Evolutionary conservation across 306 rosid genomes (phyloP).

Genomic region (Psophocarpus tetragonolobus): DNA sequence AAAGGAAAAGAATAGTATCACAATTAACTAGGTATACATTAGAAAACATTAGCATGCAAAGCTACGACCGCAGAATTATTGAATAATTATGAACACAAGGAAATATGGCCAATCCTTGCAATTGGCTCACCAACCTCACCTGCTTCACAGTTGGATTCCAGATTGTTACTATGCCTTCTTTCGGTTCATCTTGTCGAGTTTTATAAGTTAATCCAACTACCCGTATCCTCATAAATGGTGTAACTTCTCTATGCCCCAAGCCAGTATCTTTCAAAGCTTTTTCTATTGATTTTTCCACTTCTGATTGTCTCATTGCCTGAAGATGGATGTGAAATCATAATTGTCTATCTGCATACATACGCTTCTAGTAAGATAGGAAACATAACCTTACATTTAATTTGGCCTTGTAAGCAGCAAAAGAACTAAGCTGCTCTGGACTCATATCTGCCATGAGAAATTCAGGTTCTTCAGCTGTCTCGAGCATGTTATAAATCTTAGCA

Average conservation of each 20-base stretch:
- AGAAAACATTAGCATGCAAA: not conserved
- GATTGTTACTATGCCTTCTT: slow-evolving; percentile 80
- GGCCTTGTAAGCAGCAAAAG: slow-evolving; percentile 69
- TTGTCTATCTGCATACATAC: slow-evolving; percentile 30
- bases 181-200: slow-evolving; percentile 42
- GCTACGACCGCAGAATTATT: not conserved
- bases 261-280: slow-evolving; percentile 82
- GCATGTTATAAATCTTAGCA: slow-evolving; percentile 73
- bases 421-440: slow-evolving; percentile 79
- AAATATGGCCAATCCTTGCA: not conserved
- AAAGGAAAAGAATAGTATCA: not conserved
- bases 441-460: slow-evolving; percentile 92
- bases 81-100: slow-evolving; percentile 2
- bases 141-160: slow-evolving; percentile 91
- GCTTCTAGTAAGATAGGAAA: slow-evolving; percentile 32
- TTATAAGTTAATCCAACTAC: slow-evolving; percentile 72
- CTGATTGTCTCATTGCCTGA: slow-evolving; percentile 73
- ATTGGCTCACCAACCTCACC: slow-evolving; percentile 65
- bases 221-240: slow-evolving; percentile 73
- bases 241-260: slow-evolving; percentile 68
- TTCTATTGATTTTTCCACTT: slow-evolving; percentile 68
- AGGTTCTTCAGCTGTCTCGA: slow-evolving; percentile 85
- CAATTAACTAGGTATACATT: not conserved
- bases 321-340: slow-evolving; percentile 33
- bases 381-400: slow-evolving; percentile 64